Base-by-base conservation (phyloP, 805 yeast species). In the Zygosaccharomyces siamensis region DNA sequence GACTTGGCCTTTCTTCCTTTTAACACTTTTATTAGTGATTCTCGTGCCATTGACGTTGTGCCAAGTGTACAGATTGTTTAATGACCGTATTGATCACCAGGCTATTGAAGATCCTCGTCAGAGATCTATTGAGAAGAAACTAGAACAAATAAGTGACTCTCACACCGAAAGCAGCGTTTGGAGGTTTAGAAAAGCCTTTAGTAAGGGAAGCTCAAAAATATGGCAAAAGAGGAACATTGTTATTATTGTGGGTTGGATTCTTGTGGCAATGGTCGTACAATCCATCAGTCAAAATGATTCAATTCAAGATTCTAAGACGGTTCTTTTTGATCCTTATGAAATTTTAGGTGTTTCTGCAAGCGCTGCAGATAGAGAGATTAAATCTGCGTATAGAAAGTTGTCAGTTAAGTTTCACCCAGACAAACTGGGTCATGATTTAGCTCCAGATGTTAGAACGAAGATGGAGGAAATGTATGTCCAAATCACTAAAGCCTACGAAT, bases 391-490 rank as follows among this genome's bases (percentile, higher is more conserved):
- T 71, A 81, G 96, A 70, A 88, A 88, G 70, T 76, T 93, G 45
- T 87, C 98, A 2, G 72, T 92, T 59, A 85, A 83, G 61, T 86
- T 77, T 69, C 99, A 93, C 66, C 99, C 99, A 2, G 99, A 93
- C 70, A 93, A 93, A 69, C 72, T 90, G 51, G 76, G 84, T 35
- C 78, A 81, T 53, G 66, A 80, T 56, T 67, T 81, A 62, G 70
- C 81, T 18, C 81, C 77, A 24, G 78, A 73, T 35, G 87, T 74
- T 54, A 76, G 73, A 56, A 67, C 69, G 36, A 77, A 71, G 23
- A 72, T 86, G 67, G 97, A 92, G 68, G 81, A 83, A 47, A 78
- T 78, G 37, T 93, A 80, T 67, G 92, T 90, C 33, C 75, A 80
- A 57, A 86, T 93, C 59, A 84, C 87, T 50, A 86, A 87, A 68